Evolutionary conservation across 2,329 filamentous ascomycete species (phyloP).

Genomic region (Cyclaneusma minus): DNA sequence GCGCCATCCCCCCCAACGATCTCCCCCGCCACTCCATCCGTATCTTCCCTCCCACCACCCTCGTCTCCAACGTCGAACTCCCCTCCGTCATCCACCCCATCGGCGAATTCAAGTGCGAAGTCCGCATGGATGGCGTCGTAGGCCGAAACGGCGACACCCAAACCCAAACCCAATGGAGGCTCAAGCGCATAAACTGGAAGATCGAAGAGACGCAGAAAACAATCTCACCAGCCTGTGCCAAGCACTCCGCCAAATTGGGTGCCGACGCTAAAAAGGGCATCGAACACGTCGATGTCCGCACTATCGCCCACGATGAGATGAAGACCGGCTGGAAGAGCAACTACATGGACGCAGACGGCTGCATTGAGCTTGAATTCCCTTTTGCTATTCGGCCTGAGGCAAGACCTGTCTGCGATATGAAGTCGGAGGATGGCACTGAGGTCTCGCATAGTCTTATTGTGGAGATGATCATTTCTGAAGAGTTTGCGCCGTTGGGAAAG

Average conservation of each 20-base stretch:
- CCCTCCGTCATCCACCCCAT: conserved; percentile 76
- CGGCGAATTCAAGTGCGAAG: conserved; percentile 61
- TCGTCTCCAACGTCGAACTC: conserved; percentile 72
- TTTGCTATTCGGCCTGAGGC: conserved; percentile 38
- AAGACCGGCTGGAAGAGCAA: conserved; percentile 77
- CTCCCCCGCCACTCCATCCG: conserved; percentile 78
- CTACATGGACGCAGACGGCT: conserved; percentile 50
- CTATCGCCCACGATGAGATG: conserved; percentile 67
- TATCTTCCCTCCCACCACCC: conserved; percentile 91
- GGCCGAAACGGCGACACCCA: conserved; percentile 51
- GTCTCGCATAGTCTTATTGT: conserved; percentile 76
- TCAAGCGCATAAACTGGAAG: conserved; percentile 85
- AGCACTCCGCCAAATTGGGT: conserved; percentile 51
- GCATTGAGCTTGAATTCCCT: conserved; percentile 70
- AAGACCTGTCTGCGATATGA: conserved; percentile 64
- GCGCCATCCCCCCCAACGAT: conserved; percentile 59
- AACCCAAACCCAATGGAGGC: conserved; percentile 66
- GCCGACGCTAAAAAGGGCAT: conserved; percentile 44
- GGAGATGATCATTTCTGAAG: conserved; percentile 88
- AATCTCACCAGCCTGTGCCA: conserved; percentile 63
- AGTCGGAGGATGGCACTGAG: conserved; percentile 57
- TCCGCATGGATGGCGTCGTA: conserved; percentile 77
- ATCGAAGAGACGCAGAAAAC: conserved; percentile 78
- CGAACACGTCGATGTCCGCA: conserved; percentile 57
- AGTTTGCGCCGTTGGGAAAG: conserved; percentile 62